These are phyloP conservation scores for Neopestalotiopsis clavispora DNA, from an alignment of 2,329 filamentous ascomycete genomes.

Conservation along the genomic window DNA sequence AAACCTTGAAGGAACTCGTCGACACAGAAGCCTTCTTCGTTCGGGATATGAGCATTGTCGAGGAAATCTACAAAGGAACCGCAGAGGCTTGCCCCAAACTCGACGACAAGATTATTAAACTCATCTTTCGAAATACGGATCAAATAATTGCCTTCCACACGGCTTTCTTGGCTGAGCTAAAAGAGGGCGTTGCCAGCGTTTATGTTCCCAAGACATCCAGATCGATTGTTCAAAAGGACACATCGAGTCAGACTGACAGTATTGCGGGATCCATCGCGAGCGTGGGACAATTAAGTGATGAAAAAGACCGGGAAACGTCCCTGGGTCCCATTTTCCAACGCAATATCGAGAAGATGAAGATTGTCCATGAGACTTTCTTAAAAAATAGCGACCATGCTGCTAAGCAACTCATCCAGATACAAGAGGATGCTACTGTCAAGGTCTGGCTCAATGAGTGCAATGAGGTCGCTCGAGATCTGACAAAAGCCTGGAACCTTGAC, in stretches of 20 bases:
- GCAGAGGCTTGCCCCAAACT: constrained; percentile 81
- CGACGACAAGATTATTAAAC: constrained; percentile 81
- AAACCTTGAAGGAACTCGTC: constrained; percentile 88
- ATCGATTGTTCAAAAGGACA: constrained; percentile 43
- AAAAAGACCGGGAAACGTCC: constrained; percentile 56
- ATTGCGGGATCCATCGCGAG: constrained; percentile 38
- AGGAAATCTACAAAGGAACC: constrained; percentile 97
- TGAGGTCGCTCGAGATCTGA: constrained; percentile 89
- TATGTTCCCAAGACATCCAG: constrained; percentile 69
- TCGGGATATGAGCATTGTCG: constrained; percentile 94
- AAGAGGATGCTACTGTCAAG: constrained; percentile 67
- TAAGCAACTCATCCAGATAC: constrained; percentile 65
- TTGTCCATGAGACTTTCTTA: constrained; percentile 65
- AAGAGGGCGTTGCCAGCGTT: constrained; percentile 77
- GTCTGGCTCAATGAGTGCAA: constrained; percentile 96
- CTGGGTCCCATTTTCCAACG: constrained; percentile 59
- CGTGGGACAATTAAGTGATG: constrained; percentile 51
- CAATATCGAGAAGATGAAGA: constrained; percentile 66
- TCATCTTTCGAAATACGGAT: constrained; percentile 91
- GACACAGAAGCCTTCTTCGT: constrained; percentile 93
- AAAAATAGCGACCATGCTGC: constrained; percentile 67
- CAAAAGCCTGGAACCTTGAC: constrained; percentile 91
- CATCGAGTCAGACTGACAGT: constrained; percentile 46
- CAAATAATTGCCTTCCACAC: constrained; percentile 89
- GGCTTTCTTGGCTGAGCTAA: constrained; percentile 77